phyloP scores from a whole-genome alignment of 1,139 yeast species.

The Magnusiomyces fungicola region DNA sequence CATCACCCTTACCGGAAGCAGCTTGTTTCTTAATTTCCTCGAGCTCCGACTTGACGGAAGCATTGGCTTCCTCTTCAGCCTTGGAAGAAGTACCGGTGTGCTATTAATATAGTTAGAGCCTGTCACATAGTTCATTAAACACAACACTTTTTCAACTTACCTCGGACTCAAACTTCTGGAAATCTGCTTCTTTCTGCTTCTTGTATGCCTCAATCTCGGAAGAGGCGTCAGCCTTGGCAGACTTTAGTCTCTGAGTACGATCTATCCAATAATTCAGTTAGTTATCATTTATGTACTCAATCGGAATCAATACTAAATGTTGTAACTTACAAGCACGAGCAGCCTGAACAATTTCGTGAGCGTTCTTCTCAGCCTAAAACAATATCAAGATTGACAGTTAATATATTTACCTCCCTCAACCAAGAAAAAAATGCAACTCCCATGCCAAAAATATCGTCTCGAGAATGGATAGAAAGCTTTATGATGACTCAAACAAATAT shows the following conservation, averaged over 20 bases:
- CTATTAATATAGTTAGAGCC: slow-evolving; percentile 21
- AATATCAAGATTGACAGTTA: not conserved
- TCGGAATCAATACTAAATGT: not conserved
- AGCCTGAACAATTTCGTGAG: slow-evolving; percentile 87
- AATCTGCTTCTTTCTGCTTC: slow-evolving; percentile 74
- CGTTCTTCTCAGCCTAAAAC: slow-evolving; percentile 83
- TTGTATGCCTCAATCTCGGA: slow-evolving; percentile 84
- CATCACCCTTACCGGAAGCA: slow-evolving; percentile 54
- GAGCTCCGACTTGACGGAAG: slow-evolving; percentile 37
- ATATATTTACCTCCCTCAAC: too few relatives aligned
- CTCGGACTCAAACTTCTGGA: slow-evolving; percentile 60
- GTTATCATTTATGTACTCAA: not conserved
- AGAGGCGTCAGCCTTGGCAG: slow-evolving; percentile 90
- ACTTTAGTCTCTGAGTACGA: slow-evolving; percentile 83
- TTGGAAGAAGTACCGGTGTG: slow-evolving; percentile 61
- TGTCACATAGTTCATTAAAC: not conserved
- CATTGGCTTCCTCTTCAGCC: slow-evolving; percentile 66
- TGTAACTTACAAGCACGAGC: slow-evolving; percentile 61
- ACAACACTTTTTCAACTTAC: too few relatives aligned
- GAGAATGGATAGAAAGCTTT: too few relatives aligned
- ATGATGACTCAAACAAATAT: too few relatives aligned
- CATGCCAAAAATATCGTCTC: too few relatives aligned
- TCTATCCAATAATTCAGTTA: slow-evolving; percentile 28
- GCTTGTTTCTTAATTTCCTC: slow-evolving; percentile 56
- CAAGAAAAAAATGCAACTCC: too few relatives aligned